phyloP scores from a whole-genome alignment of 371 early-diverging fungal genomes.

The Circinella minor region DNA sequence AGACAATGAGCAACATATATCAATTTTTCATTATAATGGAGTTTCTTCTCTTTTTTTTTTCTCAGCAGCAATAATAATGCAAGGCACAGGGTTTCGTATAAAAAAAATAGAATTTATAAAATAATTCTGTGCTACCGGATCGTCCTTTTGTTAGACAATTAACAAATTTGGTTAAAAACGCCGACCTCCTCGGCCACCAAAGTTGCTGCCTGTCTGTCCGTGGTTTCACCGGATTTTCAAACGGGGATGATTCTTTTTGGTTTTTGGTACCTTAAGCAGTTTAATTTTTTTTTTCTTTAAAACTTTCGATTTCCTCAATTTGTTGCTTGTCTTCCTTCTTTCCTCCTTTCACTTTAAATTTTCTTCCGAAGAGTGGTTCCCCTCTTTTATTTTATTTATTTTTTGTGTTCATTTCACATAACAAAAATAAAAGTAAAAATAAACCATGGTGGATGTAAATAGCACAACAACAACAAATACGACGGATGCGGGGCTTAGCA shows the following conservation, averaged over 20 bases:
- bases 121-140: not conserved
- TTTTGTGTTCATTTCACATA: not conserved
- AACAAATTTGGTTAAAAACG: not conserved
- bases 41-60: not conserved
- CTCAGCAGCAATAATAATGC: not conserved
- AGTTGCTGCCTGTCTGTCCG: conserved; percentile 3
- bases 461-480: conserved; percentile 1
- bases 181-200: conserved; percentile 1
- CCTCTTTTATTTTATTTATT: not conserved
- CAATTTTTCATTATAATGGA: too few species aligned
- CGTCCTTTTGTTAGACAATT: too few species aligned
- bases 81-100: not conserved
- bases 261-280: conserved; percentile 1
- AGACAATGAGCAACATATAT: not conserved
- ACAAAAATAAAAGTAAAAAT: not conserved
- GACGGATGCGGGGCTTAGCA: conserved; percentile 6
- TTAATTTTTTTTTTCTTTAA: not conserved
- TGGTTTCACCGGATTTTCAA: conserved; percentile 10
- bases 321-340: not conserved
- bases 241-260: not conserved
- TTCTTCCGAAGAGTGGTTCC: too few species aligned
- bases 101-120: too few species aligned
- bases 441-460: conserved; percentile 11
- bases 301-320: not conserved
- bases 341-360: not conserved